A percentile compares a stretch with the other conserved stretches of the same genome.
Conservation (phyloP, 2,329 filamentous ascomycete species). For the Cytospora chrysosperma region DNA sequence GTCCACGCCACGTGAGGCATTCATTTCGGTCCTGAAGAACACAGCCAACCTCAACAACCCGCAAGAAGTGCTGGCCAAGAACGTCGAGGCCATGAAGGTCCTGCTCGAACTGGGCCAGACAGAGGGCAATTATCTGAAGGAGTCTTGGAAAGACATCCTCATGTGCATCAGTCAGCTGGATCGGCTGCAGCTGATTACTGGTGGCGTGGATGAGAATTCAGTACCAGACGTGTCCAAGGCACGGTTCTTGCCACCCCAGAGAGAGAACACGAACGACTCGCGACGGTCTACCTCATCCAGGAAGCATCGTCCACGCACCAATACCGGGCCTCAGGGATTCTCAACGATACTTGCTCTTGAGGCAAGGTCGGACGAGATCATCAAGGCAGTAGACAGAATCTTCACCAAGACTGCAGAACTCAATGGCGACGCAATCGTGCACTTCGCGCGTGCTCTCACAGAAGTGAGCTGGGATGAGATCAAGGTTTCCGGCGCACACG, state of each 20-base stretch:
- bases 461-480: constrained; percentile 99
- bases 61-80: constrained; percentile 92
- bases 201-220: constrained; percentile 87
- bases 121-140: constrained; percentile 84
- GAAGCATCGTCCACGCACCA: constrained; percentile 50
- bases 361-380: constrained; percentile 87
- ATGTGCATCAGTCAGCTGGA: constrained; percentile 96
- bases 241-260: constrained; percentile 63
- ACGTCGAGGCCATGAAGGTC: constrained; percentile 89
- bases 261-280: constrained; percentile 54
- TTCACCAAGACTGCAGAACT: constrained; percentile 96
- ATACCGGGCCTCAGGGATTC: constrained; percentile 62
- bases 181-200: constrained; percentile 89
- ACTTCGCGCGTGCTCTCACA: constrained; percentile 88
- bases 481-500: constrained; percentile 92
- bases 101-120: constrained; percentile 89
- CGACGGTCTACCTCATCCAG: constrained; percentile 66
- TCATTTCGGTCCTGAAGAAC: constrained; percentile 88
- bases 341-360: constrained; percentile 84
- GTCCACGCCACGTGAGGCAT: constrained; percentile 89
- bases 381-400: constrained; percentile 90
- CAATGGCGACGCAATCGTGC: constrained; percentile 89
- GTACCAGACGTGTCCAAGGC: constrained; percentile 90
- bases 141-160: constrained; percentile 93
- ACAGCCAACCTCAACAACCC: constrained; percentile 96